Conservation (phyloP, 2,329 filamentous ascomycete species). For the Hymenoscyphus repandus region DNA sequence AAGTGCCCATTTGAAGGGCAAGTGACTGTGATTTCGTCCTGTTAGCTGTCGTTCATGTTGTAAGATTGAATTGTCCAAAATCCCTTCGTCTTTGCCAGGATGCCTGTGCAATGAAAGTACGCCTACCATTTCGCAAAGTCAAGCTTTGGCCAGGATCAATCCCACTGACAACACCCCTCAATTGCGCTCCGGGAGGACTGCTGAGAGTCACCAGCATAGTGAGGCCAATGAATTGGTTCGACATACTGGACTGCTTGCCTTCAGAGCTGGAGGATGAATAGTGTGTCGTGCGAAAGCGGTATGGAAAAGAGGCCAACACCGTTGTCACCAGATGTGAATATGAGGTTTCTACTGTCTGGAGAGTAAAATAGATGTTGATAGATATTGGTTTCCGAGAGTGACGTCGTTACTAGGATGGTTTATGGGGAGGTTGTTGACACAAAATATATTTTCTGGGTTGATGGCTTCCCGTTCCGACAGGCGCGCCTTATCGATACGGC, state of each 20-base stretch:
- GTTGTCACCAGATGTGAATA: neutral
- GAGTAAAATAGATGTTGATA: too few relatives aligned
- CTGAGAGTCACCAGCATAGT: constrained; percentile 34
- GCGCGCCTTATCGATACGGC: too few relatives aligned
- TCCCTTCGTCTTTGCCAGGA: neutral
- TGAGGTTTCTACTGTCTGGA: neutral
- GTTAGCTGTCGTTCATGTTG: constrained; percentile 2
- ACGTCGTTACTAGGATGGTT: too few relatives aligned
- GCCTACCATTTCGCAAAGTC: constrained; percentile 31
- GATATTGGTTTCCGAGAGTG: too few relatives aligned
- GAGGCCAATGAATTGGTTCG: constrained; percentile 32
- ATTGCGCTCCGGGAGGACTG: constrained; percentile 30
- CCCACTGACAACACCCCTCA: constrained; percentile 30
- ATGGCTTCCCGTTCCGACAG: neutral
- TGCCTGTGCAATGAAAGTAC: neutral
- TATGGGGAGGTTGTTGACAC: neutral
- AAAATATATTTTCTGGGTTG: neutral
- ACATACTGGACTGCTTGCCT: constrained; percentile 22
- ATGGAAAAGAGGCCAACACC: neutral
- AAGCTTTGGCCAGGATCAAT: constrained; percentile 31
- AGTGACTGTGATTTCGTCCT: constrained; percentile 19
- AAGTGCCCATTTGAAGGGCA: constrained; percentile 29
- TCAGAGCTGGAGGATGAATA: constrained; percentile 6
- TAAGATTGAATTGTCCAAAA: too few relatives aligned
- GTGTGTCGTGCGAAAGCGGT: neutral